phyloP scores from a whole-genome alignment of 257 asterid species.

The Solanum virginianum region DNA sequence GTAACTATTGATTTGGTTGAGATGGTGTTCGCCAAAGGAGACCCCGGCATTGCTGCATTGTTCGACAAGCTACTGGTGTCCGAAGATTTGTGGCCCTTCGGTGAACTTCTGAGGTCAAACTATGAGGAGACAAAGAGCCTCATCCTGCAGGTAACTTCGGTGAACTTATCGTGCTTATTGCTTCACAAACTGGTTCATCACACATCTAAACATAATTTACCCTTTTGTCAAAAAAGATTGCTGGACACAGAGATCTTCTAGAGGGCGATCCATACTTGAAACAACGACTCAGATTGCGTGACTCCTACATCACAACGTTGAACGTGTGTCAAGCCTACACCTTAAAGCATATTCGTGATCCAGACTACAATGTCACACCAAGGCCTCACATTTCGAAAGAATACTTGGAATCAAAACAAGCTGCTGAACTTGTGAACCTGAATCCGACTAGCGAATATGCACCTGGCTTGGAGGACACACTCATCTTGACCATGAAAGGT shows the following conservation, averaged over 20 bases:
- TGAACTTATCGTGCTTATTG: neutral
- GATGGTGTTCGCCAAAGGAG: constrained; percentile 51
- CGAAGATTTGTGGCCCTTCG: constrained; percentile 29
- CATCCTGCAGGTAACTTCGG: constrained; percentile 24
- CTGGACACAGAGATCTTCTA: constrained; percentile 42
- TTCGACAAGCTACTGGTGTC: constrained; percentile 45
- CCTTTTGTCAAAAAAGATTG: constrained; percentile 8
- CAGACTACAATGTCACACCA: constrained; percentile 18
- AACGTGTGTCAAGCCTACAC: constrained; percentile 41
- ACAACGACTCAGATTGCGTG: constrained; percentile 31
- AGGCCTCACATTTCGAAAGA: constrained; percentile 40
- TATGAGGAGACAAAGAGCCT: constrained; percentile 28
- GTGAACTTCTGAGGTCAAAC: constrained; percentile 23
- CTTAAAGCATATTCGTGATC: constrained; percentile 33
- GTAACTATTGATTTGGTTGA: constrained; percentile 42
- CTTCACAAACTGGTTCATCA: neutral
- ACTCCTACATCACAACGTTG: constrained; percentile 36
- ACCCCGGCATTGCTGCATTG: constrained; percentile 38
- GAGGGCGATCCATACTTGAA: constrained; percentile 43
- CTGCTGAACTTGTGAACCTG: constrained; percentile 25
- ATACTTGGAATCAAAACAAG: constrained; percentile 19
- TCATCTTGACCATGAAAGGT: constrained; percentile 50
- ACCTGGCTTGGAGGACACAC: constrained; percentile 44
- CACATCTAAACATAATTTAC: neutral
- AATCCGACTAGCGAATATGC: constrained; percentile 42